phyloP scores from a whole-genome alignment of 2,329 filamentous ascomycete species.

The Davidsoniella eucalypti region DNA sequence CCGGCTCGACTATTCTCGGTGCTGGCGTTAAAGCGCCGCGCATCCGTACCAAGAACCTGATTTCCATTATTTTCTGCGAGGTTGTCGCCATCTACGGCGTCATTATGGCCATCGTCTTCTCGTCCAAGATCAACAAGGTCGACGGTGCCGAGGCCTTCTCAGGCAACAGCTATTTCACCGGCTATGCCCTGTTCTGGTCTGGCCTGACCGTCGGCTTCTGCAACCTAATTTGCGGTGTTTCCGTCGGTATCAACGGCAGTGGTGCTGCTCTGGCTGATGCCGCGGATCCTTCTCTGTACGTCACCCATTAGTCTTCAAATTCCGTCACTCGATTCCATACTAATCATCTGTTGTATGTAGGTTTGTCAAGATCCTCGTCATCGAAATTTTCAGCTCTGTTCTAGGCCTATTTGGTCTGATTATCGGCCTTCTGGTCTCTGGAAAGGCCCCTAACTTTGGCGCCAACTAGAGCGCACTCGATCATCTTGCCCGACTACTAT shows the following conservation, averaged over 20 bases:
- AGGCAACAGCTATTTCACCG: constrained; percentile 76
- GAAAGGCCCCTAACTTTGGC: constrained; percentile 65
- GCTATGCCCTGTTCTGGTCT: constrained; percentile 90
- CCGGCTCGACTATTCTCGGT: constrained; percentile 90
- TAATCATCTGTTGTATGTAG: constrained; percentile 28
- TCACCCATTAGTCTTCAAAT: constrained; percentile 14
- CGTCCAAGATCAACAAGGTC: constrained; percentile 61
- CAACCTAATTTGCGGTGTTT: constrained; percentile 90
- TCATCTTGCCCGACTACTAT: background rate
- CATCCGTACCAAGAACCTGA: constrained; percentile 98
- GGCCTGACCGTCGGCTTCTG: constrained; percentile 88
- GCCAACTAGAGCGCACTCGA: constrained; percentile 15
- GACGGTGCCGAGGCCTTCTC: constrained; percentile 50
- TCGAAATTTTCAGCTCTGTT: constrained; percentile 98
- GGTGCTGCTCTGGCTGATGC: constrained; percentile 93
- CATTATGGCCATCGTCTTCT: constrained; percentile 99
- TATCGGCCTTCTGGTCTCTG: constrained; percentile 73
- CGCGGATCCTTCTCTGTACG: constrained; percentile 75
- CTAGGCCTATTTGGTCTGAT: constrained; percentile 93
- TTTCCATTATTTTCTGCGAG: constrained; percentile 99
- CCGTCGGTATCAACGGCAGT: constrained; percentile 95
- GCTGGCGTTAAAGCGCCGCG: constrained; percentile 91
- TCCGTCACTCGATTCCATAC: constrained; percentile 14
- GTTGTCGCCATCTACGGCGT: constrained; percentile 99
- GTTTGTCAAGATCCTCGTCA: constrained; percentile 96